Evolutionary conservation across 2,329 filamentous ascomycete genomes (phyloP), one percentile per base, ranked within the genome.

Genomic region (Aspergillus pseudoterreus): DNA sequence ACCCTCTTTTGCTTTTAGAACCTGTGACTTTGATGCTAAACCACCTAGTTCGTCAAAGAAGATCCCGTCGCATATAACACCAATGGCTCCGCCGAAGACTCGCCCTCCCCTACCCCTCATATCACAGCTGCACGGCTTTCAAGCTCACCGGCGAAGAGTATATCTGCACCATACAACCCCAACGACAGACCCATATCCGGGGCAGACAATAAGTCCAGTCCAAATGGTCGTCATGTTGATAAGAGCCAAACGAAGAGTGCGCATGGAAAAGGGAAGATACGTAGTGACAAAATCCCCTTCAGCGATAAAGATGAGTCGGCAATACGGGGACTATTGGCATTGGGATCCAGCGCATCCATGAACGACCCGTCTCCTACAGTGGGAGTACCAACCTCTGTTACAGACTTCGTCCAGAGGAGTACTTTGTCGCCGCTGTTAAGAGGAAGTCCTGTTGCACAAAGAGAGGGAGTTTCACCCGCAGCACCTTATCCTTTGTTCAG

Each of bases 271-370:
- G 9, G 6, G 8, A 30, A 11, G 45, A 32, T 12, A 22, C 19
- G 30, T 30, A 47, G 33, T 27, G 11, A 22, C 17, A 22, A 30
- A 30, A 36, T 21, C 14, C n/a, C 42, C 15, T 53, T 63, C 32
- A 63, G 53, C 21, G 57, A 61, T 15, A 63, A 60, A 4, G 61
- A 66, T 51, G 61, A 63, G 42, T 62, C 57, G 4, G 63, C 63
- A 3, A 57, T 65, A 2, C 59, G 56, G 12, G 61, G 63, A 1
- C 45, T 66, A 17, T 42, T 66, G 19, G 63, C 63, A 14, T 43
- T 65, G 14, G 63, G 63, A 6, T 55, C 55, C 2, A 47, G 41
- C 1, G 5, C 43, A 11, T 9, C 50, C n/a, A 43, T 35, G 11
- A 54, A 53, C 41, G 51, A 52, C 12, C 14, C 41, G 14, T 9